These are phyloP conservation scores for Friedmanniomyces simplex DNA, from an alignment of 495 filamentous ascomycete species.

Conservation along the genomic window DNA sequence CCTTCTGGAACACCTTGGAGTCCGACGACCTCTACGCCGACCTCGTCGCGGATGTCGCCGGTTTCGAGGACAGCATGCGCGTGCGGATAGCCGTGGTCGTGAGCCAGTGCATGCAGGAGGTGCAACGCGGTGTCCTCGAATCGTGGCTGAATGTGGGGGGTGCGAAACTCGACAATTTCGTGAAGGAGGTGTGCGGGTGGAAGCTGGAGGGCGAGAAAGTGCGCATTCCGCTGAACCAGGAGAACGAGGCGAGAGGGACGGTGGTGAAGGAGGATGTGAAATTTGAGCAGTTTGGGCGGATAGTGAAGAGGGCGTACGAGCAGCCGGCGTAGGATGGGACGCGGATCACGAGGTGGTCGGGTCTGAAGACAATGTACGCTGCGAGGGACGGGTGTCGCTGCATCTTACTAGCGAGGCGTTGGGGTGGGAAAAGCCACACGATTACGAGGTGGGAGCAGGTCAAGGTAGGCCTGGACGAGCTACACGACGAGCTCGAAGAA, in stretches of 20 bases:
- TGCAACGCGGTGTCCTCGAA: slow-evolving; percentile 65
- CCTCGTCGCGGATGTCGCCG: slow-evolving; percentile 81
- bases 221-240: slow-evolving; percentile 80
- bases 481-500: too few species aligned
- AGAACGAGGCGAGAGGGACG: slow-evolving; percentile 96
- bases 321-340: slow-evolving; percentile 41
- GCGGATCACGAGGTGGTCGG: neutral
- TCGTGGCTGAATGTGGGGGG: slow-evolving; percentile 74
- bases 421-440: neutral
- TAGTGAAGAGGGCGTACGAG: slow-evolving; percentile 83
- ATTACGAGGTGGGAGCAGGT: too few species aligned
- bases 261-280: slow-evolving; percentile 93
- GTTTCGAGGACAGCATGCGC: slow-evolving; percentile 94
- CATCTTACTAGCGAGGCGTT: slow-evolving; percentile 3
- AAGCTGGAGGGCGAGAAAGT: slow-evolving; percentile 54
- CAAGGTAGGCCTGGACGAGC: too few species aligned
- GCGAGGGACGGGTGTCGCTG: neutral
- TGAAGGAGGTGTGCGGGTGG: slow-evolving; percentile 80
- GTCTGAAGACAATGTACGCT: neutral
- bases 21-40: slow-evolving; percentile 94
- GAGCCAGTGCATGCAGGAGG: slow-evolving; percentile 76
- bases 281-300: slow-evolving; percentile 75
- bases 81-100: slow-evolving; percentile 83
- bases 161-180: slow-evolving; percentile 66
- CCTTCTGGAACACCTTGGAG: slow-evolving; percentile 90